Base-by-base conservation (phyloP, 371 early-diverging fungal genomes). In the Lichtheimia hyalospora region DNA sequence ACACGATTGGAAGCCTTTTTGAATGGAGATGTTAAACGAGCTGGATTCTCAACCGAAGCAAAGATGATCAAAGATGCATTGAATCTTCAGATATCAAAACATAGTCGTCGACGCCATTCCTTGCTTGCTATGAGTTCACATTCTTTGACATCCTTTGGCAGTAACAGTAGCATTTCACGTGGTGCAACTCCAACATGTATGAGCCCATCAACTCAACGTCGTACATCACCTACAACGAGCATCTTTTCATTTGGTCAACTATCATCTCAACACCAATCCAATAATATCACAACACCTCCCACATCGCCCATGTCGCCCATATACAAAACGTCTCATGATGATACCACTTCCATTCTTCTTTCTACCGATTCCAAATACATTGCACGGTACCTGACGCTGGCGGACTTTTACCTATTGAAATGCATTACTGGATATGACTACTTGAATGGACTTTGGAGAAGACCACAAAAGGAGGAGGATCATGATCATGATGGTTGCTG, bases 371-470 rank as follows among this genome's bases (percentile, higher is more conserved):
- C 70, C 23, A 63, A 63, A 42, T 71, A 76, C 10, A 55, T 76
- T 46, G 77, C 80, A 5, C 63, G 62, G 16, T 72, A 71, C 49
- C 49, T 79, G 44, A 79, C 80, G 1, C 49, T 79, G 12, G 77
- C 71, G 8, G 80, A 79, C 51, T 79, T 76, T 46, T 68, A 69
- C 44, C 54, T 69, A 0, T 50, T 79, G 10, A 76, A 79, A 41
- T 74, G 74, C 23, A 74, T 76, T 16, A 74, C 75, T 3, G 52
- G 64, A 1, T 64, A 73, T 50, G 80, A 79, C 24, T 74, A 71
- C 49, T 34, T 79, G 34, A 52, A 50, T n/a, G 68, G 72, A 0
- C 40, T 42, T 3, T 68, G 73, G 66, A 57, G 63, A n/a, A 55
- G 63, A 2, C 39, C 23, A 42, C 14, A 25, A 43, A 41, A 34